Evolutionary conservation across 2,329 filamentous ascomycete genomes (phyloP), one percentile per base, ranked within the genome.

Genomic region (Trichophyton simii): DNA sequence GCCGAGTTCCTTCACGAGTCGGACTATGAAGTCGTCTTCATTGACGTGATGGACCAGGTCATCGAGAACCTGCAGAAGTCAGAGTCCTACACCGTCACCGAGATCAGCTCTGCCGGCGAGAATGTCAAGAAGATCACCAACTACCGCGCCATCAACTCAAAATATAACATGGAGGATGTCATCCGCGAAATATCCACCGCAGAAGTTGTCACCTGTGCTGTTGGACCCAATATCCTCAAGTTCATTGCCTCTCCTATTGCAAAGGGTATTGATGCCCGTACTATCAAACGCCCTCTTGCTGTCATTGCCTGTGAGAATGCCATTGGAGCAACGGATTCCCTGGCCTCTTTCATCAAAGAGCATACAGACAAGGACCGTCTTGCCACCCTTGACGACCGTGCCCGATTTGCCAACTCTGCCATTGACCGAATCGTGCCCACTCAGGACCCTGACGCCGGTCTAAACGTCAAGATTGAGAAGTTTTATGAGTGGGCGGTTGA

Each of bases 401-500:
- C 91, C 58, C 85, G 88, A 68, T 97, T 95, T 73, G 92, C 92
- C 78, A 99, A 99, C 80, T 96, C 90, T 65, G 94, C 94, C 68
- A 96, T 99, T 73, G 94, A 99, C 80, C 89, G 94, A 64, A 99
- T 99, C 72, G 94, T 97, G 25, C 94, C 94, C 13, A 89, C 90
- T 50, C 94, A 97, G 78, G 86, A 90, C 64, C 78, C 84, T 58
- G 79, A 89, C 68, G 83, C 87, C 25, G 91, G 91, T 61, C 82
- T 99, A 52, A 86, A 96, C 71, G 94, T 99, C 67, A 91, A 87
- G 70, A 91, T 99, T 57, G 94, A 99, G 82, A 94, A 94, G 78
- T 99, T 97, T 82, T 96, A 89, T 79, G 94, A 99, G 80, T 99
- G 94, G 94, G 92, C 94, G 44, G 91, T 99, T 59, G 94, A 99